Conservation (phyloP, 2,329 filamentous ascomycete genomes). For the Epichloe sibirici region DNA sequence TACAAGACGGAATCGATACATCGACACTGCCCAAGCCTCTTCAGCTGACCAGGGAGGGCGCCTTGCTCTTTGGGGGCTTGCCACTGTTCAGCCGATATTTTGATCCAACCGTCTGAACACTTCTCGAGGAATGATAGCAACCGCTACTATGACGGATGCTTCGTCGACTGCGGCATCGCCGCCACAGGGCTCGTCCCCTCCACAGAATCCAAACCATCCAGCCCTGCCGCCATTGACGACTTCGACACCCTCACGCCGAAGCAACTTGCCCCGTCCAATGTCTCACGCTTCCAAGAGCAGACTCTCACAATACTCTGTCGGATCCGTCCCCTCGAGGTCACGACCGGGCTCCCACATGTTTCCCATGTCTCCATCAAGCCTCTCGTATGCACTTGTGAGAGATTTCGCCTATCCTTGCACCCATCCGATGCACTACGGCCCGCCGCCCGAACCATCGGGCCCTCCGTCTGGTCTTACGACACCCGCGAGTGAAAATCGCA, state of each 20-base stretch:
- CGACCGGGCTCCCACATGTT: constrained; percentile 73
- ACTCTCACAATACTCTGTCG: constrained; percentile 70
- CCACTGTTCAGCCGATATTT: not conserved
- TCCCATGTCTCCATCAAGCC: constrained; percentile 71
- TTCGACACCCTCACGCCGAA: constrained; percentile 44
- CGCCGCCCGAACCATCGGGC: constrained; percentile 60
- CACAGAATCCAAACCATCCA: constrained; percentile 39
- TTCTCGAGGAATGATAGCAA: constrained; percentile 22
- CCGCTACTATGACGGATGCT: constrained; percentile 44
- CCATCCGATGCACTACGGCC: constrained; percentile 88
- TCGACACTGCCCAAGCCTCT: not conserved
- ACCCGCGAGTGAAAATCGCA: constrained; percentile 65
- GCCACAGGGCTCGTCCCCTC: constrained; percentile 32
- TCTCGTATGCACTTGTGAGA: constrained; percentile 79
- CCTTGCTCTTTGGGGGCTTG: not conserved
- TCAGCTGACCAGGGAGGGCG: not conserved
- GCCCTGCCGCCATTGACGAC: constrained; percentile 45
- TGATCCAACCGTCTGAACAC: not conserved
- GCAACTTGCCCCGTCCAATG: constrained; percentile 50
- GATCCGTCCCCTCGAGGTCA: constrained; percentile 57
- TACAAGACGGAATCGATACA: not conserved
- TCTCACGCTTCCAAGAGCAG: constrained; percentile 72
- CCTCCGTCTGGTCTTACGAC: constrained; percentile 74
- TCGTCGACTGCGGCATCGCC: constrained; percentile 43
- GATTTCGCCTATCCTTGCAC: constrained; percentile 84